Evolutionary conservation across 2,329 filamentous ascomycete genomes (phyloP), one percentile per base, ranked within the genome.

Genomic region (Penicillium sp.): DNA sequence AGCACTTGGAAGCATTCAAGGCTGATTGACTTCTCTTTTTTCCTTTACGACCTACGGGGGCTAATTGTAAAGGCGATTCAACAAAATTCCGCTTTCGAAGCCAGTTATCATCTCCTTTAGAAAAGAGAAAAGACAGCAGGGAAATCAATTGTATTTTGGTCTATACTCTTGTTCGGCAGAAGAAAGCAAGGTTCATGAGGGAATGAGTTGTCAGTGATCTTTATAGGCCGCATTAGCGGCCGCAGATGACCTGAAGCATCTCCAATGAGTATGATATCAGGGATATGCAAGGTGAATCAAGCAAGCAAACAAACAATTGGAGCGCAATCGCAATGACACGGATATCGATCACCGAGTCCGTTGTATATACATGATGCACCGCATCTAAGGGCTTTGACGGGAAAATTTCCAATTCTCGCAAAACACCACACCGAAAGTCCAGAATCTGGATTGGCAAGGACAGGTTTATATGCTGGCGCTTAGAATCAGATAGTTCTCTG

Each of bases 401-500:
- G 46, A 23, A 49, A 48, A 23, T 42, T 4, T 42, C 23, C 19
- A 42, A 23, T 23, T 14, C 19, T 21, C 19, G 39, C 39, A 6
- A 21, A 39, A 39, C 4, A 19, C 16, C 35, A 39, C 19, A 13
- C 39, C 39, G 39, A 42, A 42, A 23, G 14, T 9, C 35, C 35
- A 39, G n/a, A 39, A 19, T 19, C 35, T 19, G 35, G 35, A 39
- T 39, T 19, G 23, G 26, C 23, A 33, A 26, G 5, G 25, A 42
- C 21, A 43, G 11, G 16, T 27, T 19, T 11, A 29, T 25, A 3
- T 39, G 43, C 50, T 33, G 42, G 48, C 35, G 23, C 33, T 39
- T 37, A 16, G 13, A 51, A 50, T 33, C 44, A 47, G 6, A 54
- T 23, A 9, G 29, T 42, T 35, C 57, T 70, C 63, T 79, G 78